These are phyloP conservation scores for Umbelopsis vinacea DNA, from an alignment of 192 early-diverging fungal species.

Conservation along the genomic window DNA sequence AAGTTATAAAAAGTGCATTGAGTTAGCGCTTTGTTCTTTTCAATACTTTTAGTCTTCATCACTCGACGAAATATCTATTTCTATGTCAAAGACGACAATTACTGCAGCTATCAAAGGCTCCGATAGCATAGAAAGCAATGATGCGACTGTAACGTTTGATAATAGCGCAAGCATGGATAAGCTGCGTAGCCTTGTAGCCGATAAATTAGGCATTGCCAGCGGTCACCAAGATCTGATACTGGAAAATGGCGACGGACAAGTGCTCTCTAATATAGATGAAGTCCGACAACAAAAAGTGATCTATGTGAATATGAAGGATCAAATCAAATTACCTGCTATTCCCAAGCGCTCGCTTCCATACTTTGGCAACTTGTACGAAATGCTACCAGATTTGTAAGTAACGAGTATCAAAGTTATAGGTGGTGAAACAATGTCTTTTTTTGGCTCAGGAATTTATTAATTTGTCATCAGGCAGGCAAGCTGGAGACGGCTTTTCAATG, in stretches of 20 bases:
- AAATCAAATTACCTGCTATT: slow-evolving; percentile 27
- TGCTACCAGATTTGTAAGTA: slow-evolving; percentile 39
- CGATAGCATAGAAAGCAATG: slow-evolving; percentile 24
- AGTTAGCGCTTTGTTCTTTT: too few relatives aligned
- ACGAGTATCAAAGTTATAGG: too few relatives aligned
- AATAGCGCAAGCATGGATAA: slow-evolving; percentile 29
- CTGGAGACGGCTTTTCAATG: slow-evolving; percentile 34
- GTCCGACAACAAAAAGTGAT: slow-evolving; percentile 30
- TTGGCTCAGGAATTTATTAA: neutral
- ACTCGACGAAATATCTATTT: neutral
- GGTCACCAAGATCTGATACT: slow-evolving; percentile 13
- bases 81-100: slow-evolving; percentile 23
- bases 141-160: slow-evolving; percentile 23
- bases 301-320: slow-evolving; percentile 26
- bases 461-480: slow-evolving; percentile 18
- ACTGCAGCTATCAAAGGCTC: slow-evolving; percentile 32
- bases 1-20: neutral
- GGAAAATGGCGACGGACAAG: neutral
- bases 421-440: too few relatives aligned
- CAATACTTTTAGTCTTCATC: neutral
- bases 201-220: slow-evolving; percentile 22
- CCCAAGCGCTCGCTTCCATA: slow-evolving; percentile 34
- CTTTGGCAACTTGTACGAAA: slow-evolving; percentile 38
- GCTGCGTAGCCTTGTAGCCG: slow-evolving; percentile 30
- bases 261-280: slow-evolving; percentile 19